Conservation (phyloP, 2,329 filamentous ascomycete species). For the Didymella sp. region DNA sequence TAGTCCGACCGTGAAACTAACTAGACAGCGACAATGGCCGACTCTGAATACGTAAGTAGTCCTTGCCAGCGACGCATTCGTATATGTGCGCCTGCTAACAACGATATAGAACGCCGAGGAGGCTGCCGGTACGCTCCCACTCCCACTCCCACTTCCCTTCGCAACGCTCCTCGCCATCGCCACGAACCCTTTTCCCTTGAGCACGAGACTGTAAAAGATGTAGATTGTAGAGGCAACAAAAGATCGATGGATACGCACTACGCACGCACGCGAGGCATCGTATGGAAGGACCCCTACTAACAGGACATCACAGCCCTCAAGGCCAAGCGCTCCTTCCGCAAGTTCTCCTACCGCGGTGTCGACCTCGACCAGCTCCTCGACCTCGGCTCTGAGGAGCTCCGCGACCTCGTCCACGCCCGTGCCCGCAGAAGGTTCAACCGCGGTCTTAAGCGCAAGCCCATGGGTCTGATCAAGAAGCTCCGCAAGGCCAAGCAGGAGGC, state of each 20-base stretch:
- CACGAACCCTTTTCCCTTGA: constrained; percentile 16
- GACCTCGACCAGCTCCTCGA: constrained; percentile 99
- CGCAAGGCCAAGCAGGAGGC: constrained; percentile 74
- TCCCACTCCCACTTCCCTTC: constrained; percentile 17
- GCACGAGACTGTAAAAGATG: constrained; percentile 14
- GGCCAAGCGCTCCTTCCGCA: constrained; percentile 99
- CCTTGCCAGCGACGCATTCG: constrained; percentile 15
- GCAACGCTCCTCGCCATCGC: constrained; percentile 12
- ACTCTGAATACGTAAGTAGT: constrained; percentile 82
- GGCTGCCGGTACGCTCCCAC: constrained; percentile 73
- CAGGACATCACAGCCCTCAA: constrained; percentile 76
- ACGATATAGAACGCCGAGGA: constrained; percentile 84
- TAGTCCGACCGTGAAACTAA: constrained; percentile 61
- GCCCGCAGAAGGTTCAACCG: constrained; percentile 99
- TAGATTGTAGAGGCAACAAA: background rate
- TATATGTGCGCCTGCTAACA: constrained; percentile 31
- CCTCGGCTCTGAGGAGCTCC: constrained; percentile 97
- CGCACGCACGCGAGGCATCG: constrained; percentile 5
- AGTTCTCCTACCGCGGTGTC: constrained; percentile 99
- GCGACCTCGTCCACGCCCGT: constrained; percentile 98
- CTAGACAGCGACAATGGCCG: too few species aligned
- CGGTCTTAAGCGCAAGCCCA: constrained; percentile 99
- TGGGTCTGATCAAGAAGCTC: constrained; percentile 99
- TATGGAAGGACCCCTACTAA: constrained; percentile 35
- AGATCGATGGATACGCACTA: constrained; percentile 11